phyloP scores from a whole-genome alignment of 2,329 filamentous ascomycete genomes.

The Beauveria sp. region DNA sequence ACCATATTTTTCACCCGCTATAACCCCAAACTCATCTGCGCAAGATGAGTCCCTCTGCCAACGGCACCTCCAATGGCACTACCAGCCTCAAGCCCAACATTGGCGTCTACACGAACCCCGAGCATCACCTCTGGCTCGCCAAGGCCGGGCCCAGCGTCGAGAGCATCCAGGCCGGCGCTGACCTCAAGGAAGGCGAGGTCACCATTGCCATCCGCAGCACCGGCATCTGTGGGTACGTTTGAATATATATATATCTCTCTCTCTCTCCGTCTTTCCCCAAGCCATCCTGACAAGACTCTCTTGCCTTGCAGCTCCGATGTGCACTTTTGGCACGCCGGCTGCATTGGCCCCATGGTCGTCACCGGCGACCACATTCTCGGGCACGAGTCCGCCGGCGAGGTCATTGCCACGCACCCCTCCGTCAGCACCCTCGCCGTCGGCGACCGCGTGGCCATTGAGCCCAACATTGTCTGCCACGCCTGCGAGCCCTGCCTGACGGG shows the following conservation, averaged over 20 bases:
- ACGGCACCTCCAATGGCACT: conserved; percentile 10
- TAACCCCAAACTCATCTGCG: not conserved
- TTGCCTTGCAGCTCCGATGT: conserved; percentile 66
- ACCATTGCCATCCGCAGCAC: conserved; percentile 87
- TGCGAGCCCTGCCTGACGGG: conserved; percentile 90
- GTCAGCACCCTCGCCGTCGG: conserved; percentile 73
- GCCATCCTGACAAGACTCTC: not conserved
- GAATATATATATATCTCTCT: not conserved
- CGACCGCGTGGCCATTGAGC: conserved; percentile 89
- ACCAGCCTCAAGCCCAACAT: conserved; percentile 67
- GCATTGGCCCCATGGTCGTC: conserved; percentile 95
- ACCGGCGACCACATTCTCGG: conserved; percentile 82
- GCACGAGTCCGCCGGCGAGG: conserved; percentile 82
- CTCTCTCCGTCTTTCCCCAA: not conserved
- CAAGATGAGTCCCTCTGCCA: conserved; percentile 13
- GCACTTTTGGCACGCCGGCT: conserved; percentile 94
- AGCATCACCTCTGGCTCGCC: conserved; percentile 83
- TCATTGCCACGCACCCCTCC: conserved; percentile 74
- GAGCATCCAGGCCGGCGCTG: conserved; percentile 59
- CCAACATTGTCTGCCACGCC: conserved; percentile 82
- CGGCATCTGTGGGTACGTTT: conserved; percentile 79
- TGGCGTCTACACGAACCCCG: conserved; percentile 90
- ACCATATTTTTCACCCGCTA: not conserved
- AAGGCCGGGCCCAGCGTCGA: conserved; percentile 70
- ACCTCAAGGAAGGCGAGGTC: conserved; percentile 74